Base-by-base conservation (phyloP, 352 stramenopile species). In the Phytopythium boreale region DNA sequence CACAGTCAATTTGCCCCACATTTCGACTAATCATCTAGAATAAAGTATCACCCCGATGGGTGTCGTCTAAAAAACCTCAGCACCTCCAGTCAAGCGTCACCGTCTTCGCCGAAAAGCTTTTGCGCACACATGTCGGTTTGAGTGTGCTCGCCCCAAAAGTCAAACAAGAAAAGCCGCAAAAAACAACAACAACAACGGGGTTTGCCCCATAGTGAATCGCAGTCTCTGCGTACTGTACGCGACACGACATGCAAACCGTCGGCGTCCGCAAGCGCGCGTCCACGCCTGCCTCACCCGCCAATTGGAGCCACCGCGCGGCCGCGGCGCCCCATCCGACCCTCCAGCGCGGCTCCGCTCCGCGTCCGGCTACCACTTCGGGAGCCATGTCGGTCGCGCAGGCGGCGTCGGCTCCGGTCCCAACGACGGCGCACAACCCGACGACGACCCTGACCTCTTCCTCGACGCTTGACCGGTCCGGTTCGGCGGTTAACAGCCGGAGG, bases 111-210 rank as follows among this genome's bases (percentile, higher is more conserved):
- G 19, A 44, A 44, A 50, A 26, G n/a, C n/a, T n/a, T n/a, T n/a
- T n/a, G n/a, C n/a, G n/a, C n/a, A n/a, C n/a, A 14, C n/a, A 52
- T 52, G 46, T n/a, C 46, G 46, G 46, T 52, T 52, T 29, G 22
- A 52, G 46, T 15, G n/a, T 27, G 19, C 20, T 19, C 10, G 2
- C 14, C 2, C 5, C 14, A 47, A 47, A 47, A 47, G 17, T 41
- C 37, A 52, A 31, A 31, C 46, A 11, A 52, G 46, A 52, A 31
- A 31, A 31, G 46, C 11, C 22, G 22, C 22, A n/a, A 52, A 52
- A 52, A 36, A 52, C 27, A 52, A n/a, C 20, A 31, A 52, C 31
- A 36, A 52, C 46, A 19, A 20, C 22, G 12, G 22, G 44, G 10
- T 8, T 22, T 29, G 20, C 14, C 12, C 44, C 20, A 52, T 52